phyloP scores from a whole-genome alignment of 768 basidiomycete genomes.

The Mrakia frigida region DNA sequence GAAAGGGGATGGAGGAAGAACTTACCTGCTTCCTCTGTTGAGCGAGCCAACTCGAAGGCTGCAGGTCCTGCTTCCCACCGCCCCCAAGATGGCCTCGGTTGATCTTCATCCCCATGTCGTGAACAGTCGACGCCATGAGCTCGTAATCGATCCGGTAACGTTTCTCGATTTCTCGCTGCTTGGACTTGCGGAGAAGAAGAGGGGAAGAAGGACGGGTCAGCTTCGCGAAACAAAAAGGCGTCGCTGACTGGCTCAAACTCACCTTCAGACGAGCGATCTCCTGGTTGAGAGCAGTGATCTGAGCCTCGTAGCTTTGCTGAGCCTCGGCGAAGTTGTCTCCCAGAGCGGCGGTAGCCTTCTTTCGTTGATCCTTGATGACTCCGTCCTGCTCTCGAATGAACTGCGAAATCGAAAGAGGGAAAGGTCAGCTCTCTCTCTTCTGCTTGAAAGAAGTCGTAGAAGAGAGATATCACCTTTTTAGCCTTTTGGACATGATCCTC shows the following conservation, averaged over 20 bases:
- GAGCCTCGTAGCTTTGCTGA: conserved; percentile 59
- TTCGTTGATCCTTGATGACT: conserved; percentile 73
- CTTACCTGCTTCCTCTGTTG: conserved; percentile 58
- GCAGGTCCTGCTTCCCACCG: conserved; percentile 40
- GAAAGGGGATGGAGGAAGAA: not conserved
- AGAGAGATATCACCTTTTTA: conserved; percentile 51
- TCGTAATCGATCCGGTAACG: conserved; percentile 72
- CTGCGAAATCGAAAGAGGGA: conserved; percentile 45
- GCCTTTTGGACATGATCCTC: conserved; percentile 77
- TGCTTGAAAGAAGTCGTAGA: not conserved
- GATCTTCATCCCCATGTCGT: conserved; percentile 62
- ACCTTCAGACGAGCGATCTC: conserved; percentile 53
- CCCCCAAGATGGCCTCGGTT: conserved; percentile 59
- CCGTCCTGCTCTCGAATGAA: conserved; percentile 92
- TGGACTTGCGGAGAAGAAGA: not conserved
- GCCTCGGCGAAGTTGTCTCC: conserved; percentile 64
- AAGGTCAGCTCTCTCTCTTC: not conserved
- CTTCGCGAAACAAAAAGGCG: not conserved
- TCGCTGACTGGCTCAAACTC: conserved; percentile 30
- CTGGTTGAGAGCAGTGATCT: conserved; percentile 62
- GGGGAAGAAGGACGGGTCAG: not conserved
- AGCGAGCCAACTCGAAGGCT: conserved; percentile 65
- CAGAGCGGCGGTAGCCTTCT: conserved; percentile 40
- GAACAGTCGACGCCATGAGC: conserved; percentile 71
- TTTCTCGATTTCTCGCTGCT: conserved; percentile 52